Evolutionary conservation across 352 stramenopile species (phyloP), one percentile per base, ranked within the genome.

Genomic region (Hyaloperonospora arabidopsidis): DNA sequence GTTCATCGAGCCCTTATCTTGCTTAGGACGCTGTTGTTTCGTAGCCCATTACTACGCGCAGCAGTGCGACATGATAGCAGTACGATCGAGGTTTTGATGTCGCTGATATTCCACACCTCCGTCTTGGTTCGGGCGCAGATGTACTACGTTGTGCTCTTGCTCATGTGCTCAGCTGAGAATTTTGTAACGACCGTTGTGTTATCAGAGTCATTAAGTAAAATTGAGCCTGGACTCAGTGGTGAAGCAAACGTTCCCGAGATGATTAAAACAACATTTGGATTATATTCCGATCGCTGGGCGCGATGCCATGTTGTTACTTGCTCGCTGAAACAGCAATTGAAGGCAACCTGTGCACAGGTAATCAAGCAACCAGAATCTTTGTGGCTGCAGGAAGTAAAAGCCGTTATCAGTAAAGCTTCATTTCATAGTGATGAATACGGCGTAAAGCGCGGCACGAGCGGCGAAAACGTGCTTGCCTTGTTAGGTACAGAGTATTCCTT

Each of bases 131-230:
- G 78, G 14, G 63, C 73, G 32, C 62, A 76, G 28, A 70, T 84
- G 64, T 89, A 78, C 59, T 82, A 79, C 40, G 67, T 87, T 28
- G 15, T 87, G 15, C 39, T 89, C 17, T 43, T 81, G 22, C 46
- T 89, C 40, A 81, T 74, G 11, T 86, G 79, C 48, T 70, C 68
- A 1, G 15, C 39, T 10, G 79, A 89, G 17, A 72, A 63, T 57
- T 76, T 82, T 50, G 48, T 68, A 12, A 53, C 51, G 0, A 35
- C 41, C 1, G 39, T 18, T 39, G 23, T 36, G 15, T 22, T 28
- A 28, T 6, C 39, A 14, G 34, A 43, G 2, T 35, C 11, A 40
- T 40, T 40, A n/a, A 59, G 22, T 38, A 34, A 53, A 1, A 32
- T 53, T 1, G 43, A 43, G 19, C 2, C 15, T 23, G 23, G 41